phyloP scores from a whole-genome alignment of 2,329 filamentous ascomycete genomes.

The Aspergillus pseudoglaucus region DNA sequence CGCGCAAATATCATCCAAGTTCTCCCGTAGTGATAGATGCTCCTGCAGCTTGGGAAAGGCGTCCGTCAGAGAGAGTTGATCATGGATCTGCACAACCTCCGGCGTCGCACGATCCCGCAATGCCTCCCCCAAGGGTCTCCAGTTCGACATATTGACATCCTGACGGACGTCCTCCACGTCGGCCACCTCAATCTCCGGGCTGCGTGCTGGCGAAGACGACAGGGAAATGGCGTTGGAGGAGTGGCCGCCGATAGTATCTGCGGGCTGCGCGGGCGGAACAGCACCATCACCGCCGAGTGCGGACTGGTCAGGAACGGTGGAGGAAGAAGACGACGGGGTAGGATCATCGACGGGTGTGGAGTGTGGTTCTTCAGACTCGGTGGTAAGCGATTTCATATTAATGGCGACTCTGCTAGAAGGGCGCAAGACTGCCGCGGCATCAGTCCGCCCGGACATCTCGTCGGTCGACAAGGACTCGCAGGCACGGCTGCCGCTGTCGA shows the following conservation, averaged over 20 bases:
- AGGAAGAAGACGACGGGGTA: slow-evolving; percentile 11
- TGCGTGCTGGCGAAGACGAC: slow-evolving; percentile 38
- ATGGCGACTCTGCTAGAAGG: slow-evolving; percentile 43
- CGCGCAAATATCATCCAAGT: slow-evolving; percentile 24
- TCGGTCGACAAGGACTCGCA: slow-evolving; percentile 29
- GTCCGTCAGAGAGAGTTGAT: slow-evolving; percentile 26
- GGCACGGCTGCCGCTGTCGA: slow-evolving; percentile 38
- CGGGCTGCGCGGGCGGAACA: slow-evolving; percentile 8
- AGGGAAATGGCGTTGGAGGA: slow-evolving; percentile 32
- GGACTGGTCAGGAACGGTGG: slow-evolving; percentile 9
- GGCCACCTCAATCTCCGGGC: slow-evolving; percentile 45
- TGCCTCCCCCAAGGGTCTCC: slow-evolving; percentile 33
- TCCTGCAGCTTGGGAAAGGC: slow-evolving; percentile 31
- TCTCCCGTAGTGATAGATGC: slow-evolving; percentile 23
- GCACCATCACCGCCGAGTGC: slow-evolving; percentile 1
- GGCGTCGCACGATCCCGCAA: slow-evolving; percentile 23
- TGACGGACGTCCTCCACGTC: slow-evolving; percentile 46
- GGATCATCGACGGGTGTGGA: slow-evolving; percentile 3
- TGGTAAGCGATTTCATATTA: slow-evolving; percentile 37
- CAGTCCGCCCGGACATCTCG: slow-evolving; percentile 14
- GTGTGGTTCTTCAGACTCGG: neutral
- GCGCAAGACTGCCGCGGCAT: slow-evolving; percentile 24
- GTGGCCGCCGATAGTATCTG: slow-evolving; percentile 14
- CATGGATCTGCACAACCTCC: slow-evolving; percentile 31
- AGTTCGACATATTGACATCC: slow-evolving; percentile 39